Conservation (phyloP, 2,329 filamentous ascomycete genomes). For the Exophiala sp. region DNA sequence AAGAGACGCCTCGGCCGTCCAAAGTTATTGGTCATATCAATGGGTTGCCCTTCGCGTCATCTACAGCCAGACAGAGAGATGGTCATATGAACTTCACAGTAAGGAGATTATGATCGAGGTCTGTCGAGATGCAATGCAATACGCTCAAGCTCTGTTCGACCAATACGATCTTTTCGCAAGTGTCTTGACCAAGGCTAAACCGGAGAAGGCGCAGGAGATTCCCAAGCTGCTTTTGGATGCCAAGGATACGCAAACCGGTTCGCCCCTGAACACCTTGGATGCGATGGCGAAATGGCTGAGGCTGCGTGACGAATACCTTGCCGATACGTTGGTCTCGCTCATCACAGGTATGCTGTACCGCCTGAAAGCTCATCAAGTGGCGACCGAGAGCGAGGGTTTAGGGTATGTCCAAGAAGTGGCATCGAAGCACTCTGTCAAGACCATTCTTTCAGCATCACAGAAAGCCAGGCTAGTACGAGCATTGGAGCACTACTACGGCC, state of each 20-base stretch:
- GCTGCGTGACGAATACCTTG: slow-evolving; percentile 80
- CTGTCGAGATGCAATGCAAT: slow-evolving; percentile 91
- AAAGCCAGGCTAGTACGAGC: slow-evolving; percentile 73
- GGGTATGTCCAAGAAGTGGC: slow-evolving; percentile 56
- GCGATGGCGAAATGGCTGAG: slow-evolving; percentile 82
- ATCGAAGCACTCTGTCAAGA: slow-evolving; percentile 54
- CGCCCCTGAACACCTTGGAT: slow-evolving; percentile 63
- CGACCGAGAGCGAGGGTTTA: slow-evolving; percentile 66
- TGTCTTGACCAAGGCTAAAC: slow-evolving; percentile 54
- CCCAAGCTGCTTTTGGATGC: slow-evolving; percentile 55
- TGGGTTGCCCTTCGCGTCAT: slow-evolving; percentile 80
- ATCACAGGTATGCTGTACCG: slow-evolving; percentile 79
- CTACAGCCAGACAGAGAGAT: slow-evolving; percentile 77
- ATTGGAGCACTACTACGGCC: slow-evolving; percentile 52
- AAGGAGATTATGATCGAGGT: slow-evolving; percentile 84
- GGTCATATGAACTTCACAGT: slow-evolving; percentile 68
- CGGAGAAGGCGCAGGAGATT: slow-evolving; percentile 39
- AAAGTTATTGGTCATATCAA: slow-evolving; percentile 76
- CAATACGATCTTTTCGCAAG: slow-evolving; percentile 80
- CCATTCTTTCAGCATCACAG: slow-evolving; percentile 76
- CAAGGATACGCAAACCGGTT: slow-evolving; percentile 25
- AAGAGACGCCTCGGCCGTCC: slow-evolving; percentile 63
- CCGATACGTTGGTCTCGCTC: slow-evolving; percentile 75
- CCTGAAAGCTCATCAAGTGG: slow-evolving; percentile 49
- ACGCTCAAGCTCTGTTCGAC: slow-evolving; percentile 79